phyloP scores from a whole-genome alignment of 2,329 filamentous ascomycete genomes.

The Mariannaea elegans region DNA sequence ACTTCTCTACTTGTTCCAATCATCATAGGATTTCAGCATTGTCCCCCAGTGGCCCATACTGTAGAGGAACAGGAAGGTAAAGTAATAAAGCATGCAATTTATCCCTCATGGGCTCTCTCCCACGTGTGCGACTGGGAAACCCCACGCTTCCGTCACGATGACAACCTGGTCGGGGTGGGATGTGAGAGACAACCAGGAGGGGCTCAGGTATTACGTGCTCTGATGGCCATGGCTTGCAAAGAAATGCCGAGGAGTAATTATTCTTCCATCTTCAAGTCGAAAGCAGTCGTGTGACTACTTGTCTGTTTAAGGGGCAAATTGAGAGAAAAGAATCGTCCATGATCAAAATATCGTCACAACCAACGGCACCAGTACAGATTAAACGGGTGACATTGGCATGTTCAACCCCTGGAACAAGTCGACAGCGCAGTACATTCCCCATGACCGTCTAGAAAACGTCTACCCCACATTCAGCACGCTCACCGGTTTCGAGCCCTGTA shows the following conservation, averaged over 20 bases:
- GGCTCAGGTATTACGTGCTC: conserved; percentile 26
- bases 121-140: conserved; percentile 28
- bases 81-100: conserved; percentile 3
- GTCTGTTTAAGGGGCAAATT: neutral
- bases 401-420: neutral
- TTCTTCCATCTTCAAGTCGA: conserved; percentile 6
- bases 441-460: conserved; percentile 18
- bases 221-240: conserved; percentile 13
- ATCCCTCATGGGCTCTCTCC: conserved; percentile 17
- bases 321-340: neutral
- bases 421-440: conserved; percentile 1
- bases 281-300: neutral
- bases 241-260: too few species aligned
- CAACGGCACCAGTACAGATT: neutral
- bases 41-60: too few species aligned
- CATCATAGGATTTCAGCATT: too few species aligned
- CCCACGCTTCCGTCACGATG: conserved; percentile 30
- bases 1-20: too few species aligned
- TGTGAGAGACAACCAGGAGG: conserved; percentile 17
- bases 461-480: conserved; percentile 20
- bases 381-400: conserved; percentile 8
- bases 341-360: neutral
- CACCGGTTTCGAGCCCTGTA: conserved; percentile 24
- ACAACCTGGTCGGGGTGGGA: conserved; percentile 31
- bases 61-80: too few species aligned